Evolutionary conservation across 345 rosid species (phyloP).

Genomic region (Syzygium grande): DNA sequence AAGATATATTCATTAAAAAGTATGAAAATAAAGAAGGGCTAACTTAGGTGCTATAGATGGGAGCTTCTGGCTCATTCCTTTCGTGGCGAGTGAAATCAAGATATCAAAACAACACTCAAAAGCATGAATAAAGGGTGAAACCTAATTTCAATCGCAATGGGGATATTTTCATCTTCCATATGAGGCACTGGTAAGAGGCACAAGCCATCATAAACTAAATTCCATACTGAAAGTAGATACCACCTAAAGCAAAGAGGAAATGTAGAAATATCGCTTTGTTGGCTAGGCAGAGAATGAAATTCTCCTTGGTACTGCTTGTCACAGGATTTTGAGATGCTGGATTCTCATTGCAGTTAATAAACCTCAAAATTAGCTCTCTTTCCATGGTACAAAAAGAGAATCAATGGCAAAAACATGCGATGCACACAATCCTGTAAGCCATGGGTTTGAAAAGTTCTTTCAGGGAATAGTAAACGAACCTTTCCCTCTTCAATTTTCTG

Average conservation of each 20-base stretch:
- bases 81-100: neutral
- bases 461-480: conserved; percentile 27
- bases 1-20: neutral
- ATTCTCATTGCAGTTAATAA: too few species aligned
- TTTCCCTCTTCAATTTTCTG: conserved; percentile 96
- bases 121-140: neutral
- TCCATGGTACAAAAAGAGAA: neutral
- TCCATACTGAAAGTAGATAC: neutral
- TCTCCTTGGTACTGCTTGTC: neutral
- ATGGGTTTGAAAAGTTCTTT: neutral
- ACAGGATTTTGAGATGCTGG: neutral
- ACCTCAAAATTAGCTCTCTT: too few species aligned
- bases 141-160: neutral
- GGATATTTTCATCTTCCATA: neutral
- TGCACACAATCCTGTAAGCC: neutral
- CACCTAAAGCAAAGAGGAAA: neutral
- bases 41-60: neutral
- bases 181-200: neutral
- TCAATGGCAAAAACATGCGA: neutral
- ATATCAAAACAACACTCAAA: neutral
- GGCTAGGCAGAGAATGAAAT: neutral
- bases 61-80: neutral
- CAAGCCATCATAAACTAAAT: neutral
- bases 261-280: neutral
- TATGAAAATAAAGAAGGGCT: neutral